phyloP scores from a whole-genome alignment of 345 rosid species.

The Arabis hirsuta region DNA sequence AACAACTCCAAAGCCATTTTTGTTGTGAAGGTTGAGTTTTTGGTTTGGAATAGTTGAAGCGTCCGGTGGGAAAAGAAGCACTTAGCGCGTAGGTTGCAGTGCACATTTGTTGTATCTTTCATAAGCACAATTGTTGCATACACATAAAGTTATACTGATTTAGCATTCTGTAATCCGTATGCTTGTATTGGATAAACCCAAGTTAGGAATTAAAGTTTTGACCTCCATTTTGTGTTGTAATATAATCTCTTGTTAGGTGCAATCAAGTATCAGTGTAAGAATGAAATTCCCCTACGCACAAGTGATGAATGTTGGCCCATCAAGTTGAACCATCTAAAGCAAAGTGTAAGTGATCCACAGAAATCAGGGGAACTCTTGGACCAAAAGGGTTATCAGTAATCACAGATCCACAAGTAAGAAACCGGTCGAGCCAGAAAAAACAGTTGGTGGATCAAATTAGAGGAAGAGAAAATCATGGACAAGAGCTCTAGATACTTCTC shows the following conservation, averaged over 20 bases:
- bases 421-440: no score
- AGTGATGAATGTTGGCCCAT: no score
- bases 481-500: no score
- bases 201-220: background rate
- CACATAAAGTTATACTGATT: slow-evolving; percentile 9
- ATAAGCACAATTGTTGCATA: slow-evolving; percentile 14
- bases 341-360: no score
- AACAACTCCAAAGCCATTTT: slow-evolving; percentile 7
- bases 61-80: background rate
- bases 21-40: background rate
- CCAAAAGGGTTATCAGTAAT: no score
- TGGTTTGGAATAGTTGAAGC: background rate
- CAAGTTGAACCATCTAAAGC: no score
- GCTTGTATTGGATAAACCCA: slow-evolving; percentile 10
- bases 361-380: no score
- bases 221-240: slow-evolving; percentile 8
- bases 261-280: slow-evolving; percentile 1
- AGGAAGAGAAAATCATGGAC: no score
- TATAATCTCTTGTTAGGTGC: background rate
- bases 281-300: background rate
- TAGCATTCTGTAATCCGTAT: background rate
- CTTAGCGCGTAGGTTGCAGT: background rate
- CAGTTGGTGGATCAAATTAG: no score
- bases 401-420: no score
- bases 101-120: slow-evolving; percentile 21